These are phyloP conservation scores for Kwoniella shandongensis DNA, from an alignment of 768 basidiomycete species.

Conservation along the genomic window DNA sequence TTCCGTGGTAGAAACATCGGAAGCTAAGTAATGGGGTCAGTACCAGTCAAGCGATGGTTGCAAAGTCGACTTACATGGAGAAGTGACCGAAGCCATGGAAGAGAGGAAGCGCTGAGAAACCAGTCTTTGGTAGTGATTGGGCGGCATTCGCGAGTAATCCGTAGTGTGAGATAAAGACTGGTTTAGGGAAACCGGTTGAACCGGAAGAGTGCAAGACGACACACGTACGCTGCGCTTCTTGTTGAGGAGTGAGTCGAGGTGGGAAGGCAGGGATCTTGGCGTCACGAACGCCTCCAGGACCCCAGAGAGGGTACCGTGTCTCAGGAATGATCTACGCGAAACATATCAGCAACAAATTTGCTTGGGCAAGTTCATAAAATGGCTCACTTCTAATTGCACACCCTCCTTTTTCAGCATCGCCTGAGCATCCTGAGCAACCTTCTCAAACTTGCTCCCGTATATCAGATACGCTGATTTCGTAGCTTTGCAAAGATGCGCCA, in stretches of 20 bases:
- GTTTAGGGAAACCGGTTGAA: slow-evolving; percentile 51
- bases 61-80: slow-evolving; percentile 36
- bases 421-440: slow-evolving; percentile 53
- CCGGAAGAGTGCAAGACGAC: slow-evolving; percentile 50
- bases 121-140: slow-evolving; percentile 36
- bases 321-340: slow-evolving; percentile 41
- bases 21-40: slow-evolving; percentile 29
- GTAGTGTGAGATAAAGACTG: slow-evolving; percentile 47
- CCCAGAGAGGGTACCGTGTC: slow-evolving; percentile 57
- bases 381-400: slow-evolving; percentile 24
- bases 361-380: not conserved
- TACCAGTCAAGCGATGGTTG: not conserved
- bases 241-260: slow-evolving; percentile 38
- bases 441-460: slow-evolving; percentile 54
- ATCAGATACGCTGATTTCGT: slow-evolving; percentile 56
- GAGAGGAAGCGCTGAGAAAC: slow-evolving; percentile 46
- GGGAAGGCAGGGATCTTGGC: slow-evolving; percentile 34
- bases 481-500: slow-evolving; percentile 57
- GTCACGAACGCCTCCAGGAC: slow-evolving; percentile 52
- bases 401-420: slow-evolving; percentile 44
- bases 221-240: slow-evolving; percentile 35
- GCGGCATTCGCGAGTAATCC: slow-evolving; percentile 40
- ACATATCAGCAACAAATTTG: not conserved
- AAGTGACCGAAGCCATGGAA: slow-evolving; percentile 52
- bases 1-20: slow-evolving; percentile 50